Conservation (phyloP, 2,329 filamentous ascomycete species). For the Trichoderma koningiopsis region DNA sequence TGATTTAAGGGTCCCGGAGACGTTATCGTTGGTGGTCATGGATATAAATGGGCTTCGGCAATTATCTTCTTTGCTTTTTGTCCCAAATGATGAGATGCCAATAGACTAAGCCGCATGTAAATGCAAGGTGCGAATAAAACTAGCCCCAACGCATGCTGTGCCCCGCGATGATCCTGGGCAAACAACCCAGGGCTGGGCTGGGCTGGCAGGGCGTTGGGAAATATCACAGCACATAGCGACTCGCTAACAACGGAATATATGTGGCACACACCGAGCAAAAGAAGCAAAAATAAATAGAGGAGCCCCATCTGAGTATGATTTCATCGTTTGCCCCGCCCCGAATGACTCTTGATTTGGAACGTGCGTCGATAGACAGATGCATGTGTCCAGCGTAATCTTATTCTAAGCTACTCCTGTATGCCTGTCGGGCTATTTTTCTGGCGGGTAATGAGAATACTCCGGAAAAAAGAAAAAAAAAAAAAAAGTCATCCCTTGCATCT, state of each 20-base stretch:
- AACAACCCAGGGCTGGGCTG: not conserved
- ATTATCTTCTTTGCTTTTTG: not conserved
- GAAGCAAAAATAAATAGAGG: conserved; percentile 24
- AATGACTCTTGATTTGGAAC: conserved; percentile 22
- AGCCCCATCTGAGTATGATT: conserved; percentile 35
- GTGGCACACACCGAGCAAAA: not conserved
- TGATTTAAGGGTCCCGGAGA: not conserved
- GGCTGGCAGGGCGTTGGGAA: not conserved
- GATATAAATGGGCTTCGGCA: not conserved
- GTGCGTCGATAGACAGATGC: conserved; percentile 22
- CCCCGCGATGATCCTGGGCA: conserved; percentile 1
- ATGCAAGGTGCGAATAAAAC: conserved; percentile 1
- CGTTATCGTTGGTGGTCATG: not conserved
- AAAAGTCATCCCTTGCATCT: not conserved
- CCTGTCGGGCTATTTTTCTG: conserved; percentile 10
- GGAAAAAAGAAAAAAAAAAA: not conserved
- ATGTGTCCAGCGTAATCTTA: conserved; percentile 7
- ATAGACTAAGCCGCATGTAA: not conserved
- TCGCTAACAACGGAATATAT: too few species aligned
- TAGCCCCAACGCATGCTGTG: conserved; percentile 15
- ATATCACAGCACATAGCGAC: not conserved
- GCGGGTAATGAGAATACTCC: conserved; percentile 12
- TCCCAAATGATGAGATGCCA: not conserved
- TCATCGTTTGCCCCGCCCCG: conserved; percentile 29
- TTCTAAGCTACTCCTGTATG: not conserved